Evolutionary conservation across 179 eudicot genomes (phyloP), one percentile per base, ranked within the genome.

Genomic region (Silene noctiflora): DNA sequence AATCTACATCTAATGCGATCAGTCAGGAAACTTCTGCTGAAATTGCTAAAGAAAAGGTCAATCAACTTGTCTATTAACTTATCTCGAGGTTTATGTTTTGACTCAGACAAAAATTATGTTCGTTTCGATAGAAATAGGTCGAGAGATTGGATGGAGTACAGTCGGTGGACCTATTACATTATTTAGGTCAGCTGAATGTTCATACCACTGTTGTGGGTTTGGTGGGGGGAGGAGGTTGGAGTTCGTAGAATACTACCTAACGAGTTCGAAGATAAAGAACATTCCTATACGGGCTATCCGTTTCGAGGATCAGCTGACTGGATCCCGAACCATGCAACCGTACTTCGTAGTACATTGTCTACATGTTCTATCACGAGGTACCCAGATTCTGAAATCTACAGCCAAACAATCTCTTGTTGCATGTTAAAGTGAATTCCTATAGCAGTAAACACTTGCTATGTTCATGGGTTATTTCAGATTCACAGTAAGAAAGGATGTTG

Each of bases 41-140:
- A 75, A 76, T 81, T 69, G 96, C 93, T 19, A 94, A 94, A 87
- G 98, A 94, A 85, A 92, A 92, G 97, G 98, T 94, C 75, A 25
- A 69, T 11, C 46, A 29, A 71, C 21, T 75, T 17, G n/a, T 56
- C 33, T 61, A 29, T 31, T 20, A 69, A 44, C 62, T 69, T 55
- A 29, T 31, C n/a, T 29, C 17, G 20, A 44, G 39, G 24, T 74
- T 67, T 46, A 33, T 60, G 11, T 16, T 73, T 22, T 25, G 12
- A 14, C 66, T 3, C 61, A 25, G 0, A 1, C 6, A 11, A 42
- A n/a, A 22, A 3, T n/a, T 13, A 6, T 58, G 22, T 69, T 8
- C 27, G 25, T 58, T 16, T 76, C 8, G 44, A 56, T 71, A 71
- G 64, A 70, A 31, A 44, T 11, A 58, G 22, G 9, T 22, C 33